phyloP scores from a whole-genome alignment of 371 early-diverging fungal genomes.

The Parasitella parasitica region DNA sequence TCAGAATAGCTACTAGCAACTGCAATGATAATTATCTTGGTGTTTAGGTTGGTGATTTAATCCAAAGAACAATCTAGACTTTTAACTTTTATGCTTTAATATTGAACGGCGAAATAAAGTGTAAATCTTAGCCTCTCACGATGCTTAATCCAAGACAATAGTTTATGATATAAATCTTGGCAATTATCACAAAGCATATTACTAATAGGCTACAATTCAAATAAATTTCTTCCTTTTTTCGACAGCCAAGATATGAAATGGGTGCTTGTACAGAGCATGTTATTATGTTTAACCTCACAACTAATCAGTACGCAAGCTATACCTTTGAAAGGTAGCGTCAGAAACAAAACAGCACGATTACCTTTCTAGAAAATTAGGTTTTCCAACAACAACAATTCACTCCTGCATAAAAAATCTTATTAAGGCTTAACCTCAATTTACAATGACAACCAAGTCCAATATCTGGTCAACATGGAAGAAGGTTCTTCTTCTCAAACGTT shows the following conservation, averaged over 20 bases:
- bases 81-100: too few species aligned
- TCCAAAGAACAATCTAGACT: too few species aligned
- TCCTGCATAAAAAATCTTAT: background rate
- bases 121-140: too few species aligned
- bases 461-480: conserved; percentile 28
- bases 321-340: background rate
- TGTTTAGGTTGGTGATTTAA: too few species aligned
- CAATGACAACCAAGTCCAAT: conserved; percentile 13
- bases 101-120: too few species aligned
- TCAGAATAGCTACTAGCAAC: too few species aligned
- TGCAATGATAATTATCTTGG: too few species aligned
- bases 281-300: background rate
- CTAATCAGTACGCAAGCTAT: background rate
- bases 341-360: background rate
- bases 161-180: too few species aligned
- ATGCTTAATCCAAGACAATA: too few species aligned
- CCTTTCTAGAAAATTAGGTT: background rate
- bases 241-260: background rate
- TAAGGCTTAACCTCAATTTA: background rate
- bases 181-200: too few species aligned
- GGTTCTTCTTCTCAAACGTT: conserved; percentile 41
- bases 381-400: background rate
- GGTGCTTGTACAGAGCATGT: background rate
- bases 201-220: too few species aligned
- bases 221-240: background rate